phyloP scores from a whole-genome alignment of 306 rosid genomes.

The Styphnolobium japonicum region DNA sequence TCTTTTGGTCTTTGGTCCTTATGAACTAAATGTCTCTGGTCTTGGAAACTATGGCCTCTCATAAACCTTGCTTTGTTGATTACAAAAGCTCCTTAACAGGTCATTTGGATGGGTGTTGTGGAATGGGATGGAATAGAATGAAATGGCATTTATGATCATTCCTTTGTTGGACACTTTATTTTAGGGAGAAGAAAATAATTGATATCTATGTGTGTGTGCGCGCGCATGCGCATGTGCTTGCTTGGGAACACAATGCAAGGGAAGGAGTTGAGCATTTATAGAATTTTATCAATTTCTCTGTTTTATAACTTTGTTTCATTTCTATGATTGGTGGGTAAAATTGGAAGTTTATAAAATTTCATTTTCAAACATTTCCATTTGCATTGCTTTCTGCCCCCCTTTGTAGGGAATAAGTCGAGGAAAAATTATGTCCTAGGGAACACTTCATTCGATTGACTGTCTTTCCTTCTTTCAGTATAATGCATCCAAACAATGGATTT shows the following conservation, averaged over 20 bases:
- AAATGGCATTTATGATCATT: not conserved
- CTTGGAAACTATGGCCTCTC: not conserved
- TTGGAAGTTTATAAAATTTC: slow-evolving; percentile 5
- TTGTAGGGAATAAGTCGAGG: not conserved
- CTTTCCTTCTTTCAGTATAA: not conserved
- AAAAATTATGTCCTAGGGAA: not conserved
- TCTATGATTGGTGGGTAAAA: slow-evolving; percentile 13
- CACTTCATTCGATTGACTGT: not conserved
- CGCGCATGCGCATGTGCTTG: too few species aligned
- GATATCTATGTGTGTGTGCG: too few species aligned
- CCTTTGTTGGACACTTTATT: not conserved
- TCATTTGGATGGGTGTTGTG: not conserved
- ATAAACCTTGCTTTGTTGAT: not conserved
- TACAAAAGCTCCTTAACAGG: not conserved
- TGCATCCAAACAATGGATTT: not conserved
- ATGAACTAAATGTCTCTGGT: slow-evolving; percentile 1
- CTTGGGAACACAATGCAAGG: not conserved
- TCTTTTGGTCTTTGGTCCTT: not conserved
- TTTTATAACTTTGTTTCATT: slow-evolving; percentile 1
- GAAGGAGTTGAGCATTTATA: not conserved
- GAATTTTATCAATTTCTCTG: not conserved
- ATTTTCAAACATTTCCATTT: slow-evolving; percentile 6
- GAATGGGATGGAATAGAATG: too few species aligned
- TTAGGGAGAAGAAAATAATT: too few species aligned
- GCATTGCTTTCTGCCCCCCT: not conserved